Base-by-base conservation (phyloP, 305 asterid genomes). In the Nicotiana rustica region DNA sequence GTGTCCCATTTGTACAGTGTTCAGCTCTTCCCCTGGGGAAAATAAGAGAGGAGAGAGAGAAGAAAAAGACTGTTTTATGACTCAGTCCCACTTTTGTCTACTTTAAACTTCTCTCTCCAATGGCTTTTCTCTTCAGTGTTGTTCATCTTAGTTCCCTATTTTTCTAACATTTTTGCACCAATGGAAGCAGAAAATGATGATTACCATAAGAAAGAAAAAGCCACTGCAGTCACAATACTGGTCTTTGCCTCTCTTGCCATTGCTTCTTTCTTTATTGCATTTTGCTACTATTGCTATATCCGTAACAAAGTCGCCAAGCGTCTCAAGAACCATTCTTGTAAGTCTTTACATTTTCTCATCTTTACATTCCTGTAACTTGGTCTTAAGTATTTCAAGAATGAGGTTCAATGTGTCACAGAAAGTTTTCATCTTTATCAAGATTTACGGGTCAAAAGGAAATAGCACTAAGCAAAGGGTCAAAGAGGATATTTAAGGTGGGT, bases 271-370 rank as follows among this genome's bases (percentile, higher is more conserved):
- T 87, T 92, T 12, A 85, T 86, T 5, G 90, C 97, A 12, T 88
- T 95, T 66, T 82, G 84, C 82, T 93, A 95, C 91, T 93, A 92
- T 82, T 92, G 94, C 85, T 91, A 93, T 84, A 88, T 95, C 79
- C 84, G 94, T 55, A 83, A 70, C 87, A 92, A 91, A 84, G 90
- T 93, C 82, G 89, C 97, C 84, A 87, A 86, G 80, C 90, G 95
- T 79, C 79, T 85, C 60, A 92, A 92, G 49, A 77, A 83, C 75
- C 88, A 57, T 1, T 88, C 92, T 83, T 79, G 97, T 92, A 82
- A 80, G 89, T 69, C 29, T 21, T 41, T 9, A 29, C 49, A 7
- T 84, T 66, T 7, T 25, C 7, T 12, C 56, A 10, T 49, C 56
- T 73, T 65, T 66, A 17, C 15, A 3, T 71, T 73, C 47, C 14